A percentile compares a stretch with the other conserved stretches of the same genome.
Conservation (phyloP, 208 protist genomes). For the Kentomonas sorsogonicus region DNA sequence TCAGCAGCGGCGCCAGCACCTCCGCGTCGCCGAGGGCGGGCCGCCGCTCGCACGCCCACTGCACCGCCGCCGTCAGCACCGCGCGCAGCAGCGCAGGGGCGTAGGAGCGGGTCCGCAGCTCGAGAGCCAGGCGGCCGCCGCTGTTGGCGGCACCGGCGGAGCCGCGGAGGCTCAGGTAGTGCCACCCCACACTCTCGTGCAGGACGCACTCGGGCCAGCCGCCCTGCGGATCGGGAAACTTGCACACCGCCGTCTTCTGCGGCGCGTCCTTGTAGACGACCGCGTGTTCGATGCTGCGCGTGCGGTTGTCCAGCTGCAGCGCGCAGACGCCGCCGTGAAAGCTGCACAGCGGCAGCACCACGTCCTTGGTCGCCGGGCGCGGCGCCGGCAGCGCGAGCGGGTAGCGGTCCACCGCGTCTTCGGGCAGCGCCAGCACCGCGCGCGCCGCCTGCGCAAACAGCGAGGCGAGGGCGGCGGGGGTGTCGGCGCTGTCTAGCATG, state of each 20-base stretch:
- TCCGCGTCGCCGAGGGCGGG: not conserved
- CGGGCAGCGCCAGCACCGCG: constrained; percentile 6
- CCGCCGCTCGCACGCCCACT: constrained; percentile 3
- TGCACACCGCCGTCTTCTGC: constrained; percentile 63
- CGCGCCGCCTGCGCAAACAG: constrained; percentile 10
- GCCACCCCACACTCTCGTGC: constrained; percentile 11
- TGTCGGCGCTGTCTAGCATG: not conserved
- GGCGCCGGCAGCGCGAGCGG: constrained; percentile 17
- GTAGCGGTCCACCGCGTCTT: too few relatives aligned
- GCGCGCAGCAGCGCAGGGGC: constrained; percentile 24
- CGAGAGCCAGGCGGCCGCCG: constrained; percentile 19
- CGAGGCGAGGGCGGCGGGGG: constrained; percentile 22
- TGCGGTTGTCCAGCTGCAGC: constrained; percentile 61
- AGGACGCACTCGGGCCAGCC: constrained; percentile 55
- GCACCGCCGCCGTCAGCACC: constrained; percentile 18
- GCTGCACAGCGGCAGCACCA: constrained; percentile 55
- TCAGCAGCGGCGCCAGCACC: constrained; percentile 37
- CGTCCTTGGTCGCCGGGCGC: constrained; percentile 16
- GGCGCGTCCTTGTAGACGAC: constrained; percentile 66
- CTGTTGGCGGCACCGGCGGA: not conserved
- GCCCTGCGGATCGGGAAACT: constrained; percentile 79
- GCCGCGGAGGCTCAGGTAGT: constrained; percentile 15
- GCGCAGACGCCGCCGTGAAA: constrained; percentile 41
- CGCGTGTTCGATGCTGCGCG: constrained; percentile 68
- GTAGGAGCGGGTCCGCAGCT: constrained; percentile 20